A percentile compares a stretch with the other conserved stretches of the same genome.
Evolutionary conservation across 441 rosid genomes (phyloP).

Genomic region (Corymbia calophylla): DNA sequence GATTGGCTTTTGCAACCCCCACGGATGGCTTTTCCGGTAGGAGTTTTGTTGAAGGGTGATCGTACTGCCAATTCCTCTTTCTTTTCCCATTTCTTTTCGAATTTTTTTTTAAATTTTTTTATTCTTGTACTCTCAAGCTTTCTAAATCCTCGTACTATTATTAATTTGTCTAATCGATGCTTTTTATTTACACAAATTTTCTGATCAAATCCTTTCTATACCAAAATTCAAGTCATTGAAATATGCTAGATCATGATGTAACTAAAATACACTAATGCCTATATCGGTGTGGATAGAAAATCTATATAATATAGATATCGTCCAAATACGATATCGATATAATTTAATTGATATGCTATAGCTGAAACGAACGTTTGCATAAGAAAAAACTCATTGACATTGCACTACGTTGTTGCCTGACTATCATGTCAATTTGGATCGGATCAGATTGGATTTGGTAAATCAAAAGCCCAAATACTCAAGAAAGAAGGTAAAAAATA

Average conservation of each 20-base stretch:
- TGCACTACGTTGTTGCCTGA: rapidly evolving
- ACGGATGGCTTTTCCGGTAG: neutral
- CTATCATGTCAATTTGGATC: too few relatives aligned
- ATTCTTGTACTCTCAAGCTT: neutral
- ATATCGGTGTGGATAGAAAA: neutral
- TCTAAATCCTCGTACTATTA: neutral
- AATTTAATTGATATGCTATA: neutral
- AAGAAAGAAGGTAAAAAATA: neutral
- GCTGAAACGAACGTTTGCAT: rapidly evolving
- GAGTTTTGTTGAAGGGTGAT: neutral
- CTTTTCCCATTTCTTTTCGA: neutral
- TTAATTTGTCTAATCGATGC: neutral
- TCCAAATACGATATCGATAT: neutral
- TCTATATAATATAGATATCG: neutral
- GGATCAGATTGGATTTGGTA: neutral
- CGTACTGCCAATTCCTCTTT: neutral
- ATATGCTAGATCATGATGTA: neutral
- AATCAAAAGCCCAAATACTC: neutral
- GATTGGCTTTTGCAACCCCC: neutral
- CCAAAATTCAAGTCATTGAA: neutral
- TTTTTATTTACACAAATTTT: neutral
- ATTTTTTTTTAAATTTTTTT: neutral
- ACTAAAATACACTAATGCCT: neutral
- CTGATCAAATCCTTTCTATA: neutral
- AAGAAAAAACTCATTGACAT: neutral